Evolutionary conservation across 441 rosid genomes (phyloP).

Genomic region (Jatropha podagrica): DNA sequence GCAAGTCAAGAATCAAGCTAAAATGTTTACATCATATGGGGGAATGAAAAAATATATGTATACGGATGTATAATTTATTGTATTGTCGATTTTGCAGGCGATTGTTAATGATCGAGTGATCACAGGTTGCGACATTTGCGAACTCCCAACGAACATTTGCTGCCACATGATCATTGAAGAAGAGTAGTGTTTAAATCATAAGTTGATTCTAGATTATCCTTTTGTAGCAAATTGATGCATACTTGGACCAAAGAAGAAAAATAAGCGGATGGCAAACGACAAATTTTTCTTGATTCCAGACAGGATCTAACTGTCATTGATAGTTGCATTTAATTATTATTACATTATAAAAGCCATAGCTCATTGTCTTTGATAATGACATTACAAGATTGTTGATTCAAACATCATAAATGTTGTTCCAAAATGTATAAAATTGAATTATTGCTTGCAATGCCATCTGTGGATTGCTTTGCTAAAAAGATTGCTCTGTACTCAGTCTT

Average conservation of each 20-base stretch:
- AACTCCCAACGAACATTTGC: neutral
- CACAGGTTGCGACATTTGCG: neutral
- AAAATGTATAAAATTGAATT: neutral
- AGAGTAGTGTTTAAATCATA: neutral
- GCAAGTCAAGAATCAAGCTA: neutral
- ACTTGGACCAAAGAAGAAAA: neutral
- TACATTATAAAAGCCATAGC: neutral
- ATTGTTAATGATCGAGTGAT: neutral
- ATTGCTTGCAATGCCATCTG: neutral
- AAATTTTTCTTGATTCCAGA: neutral
- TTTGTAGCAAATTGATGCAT: neutral
- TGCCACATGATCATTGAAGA: neutral
- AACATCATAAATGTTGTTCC: neutral
- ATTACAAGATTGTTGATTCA: neutral
- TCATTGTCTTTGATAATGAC: neutral
- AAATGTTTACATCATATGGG: neutral
- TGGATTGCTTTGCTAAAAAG: neutral
- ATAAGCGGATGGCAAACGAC: neutral
- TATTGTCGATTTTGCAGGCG: neutral
- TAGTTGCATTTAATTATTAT: neutral
- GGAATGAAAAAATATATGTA: neutral
- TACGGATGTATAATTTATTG: neutral
- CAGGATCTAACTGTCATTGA: neutral
- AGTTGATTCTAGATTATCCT: neutral
- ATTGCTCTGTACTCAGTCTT: neutral